Conservation (phyloP, 2,329 filamentous ascomycete species). For the Mariannaea sp. region DNA sequence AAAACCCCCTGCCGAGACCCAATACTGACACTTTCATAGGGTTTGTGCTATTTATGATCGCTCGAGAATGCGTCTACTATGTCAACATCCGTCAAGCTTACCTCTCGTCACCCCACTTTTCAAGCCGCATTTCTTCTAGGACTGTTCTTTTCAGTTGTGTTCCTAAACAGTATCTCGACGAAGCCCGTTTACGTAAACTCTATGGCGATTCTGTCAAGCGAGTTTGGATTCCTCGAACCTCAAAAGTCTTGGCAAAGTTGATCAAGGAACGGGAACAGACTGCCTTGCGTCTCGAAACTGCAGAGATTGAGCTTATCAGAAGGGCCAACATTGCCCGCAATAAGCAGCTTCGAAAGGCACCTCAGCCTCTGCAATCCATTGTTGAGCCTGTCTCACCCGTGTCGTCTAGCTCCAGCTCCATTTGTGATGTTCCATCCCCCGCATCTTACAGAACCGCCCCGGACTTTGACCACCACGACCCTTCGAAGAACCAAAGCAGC, state of each 20-base stretch:
- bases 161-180: conserved; percentile 76
- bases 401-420: conserved; percentile 13
- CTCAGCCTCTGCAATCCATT: conserved; percentile 4
- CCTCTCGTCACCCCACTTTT: conserved; percentile 81
- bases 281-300: conserved; percentile 81
- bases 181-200: conserved; percentile 75
- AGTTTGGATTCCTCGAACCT: conserved; percentile 83
- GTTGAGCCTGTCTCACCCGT: conserved; percentile 15
- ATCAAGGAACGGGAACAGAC: conserved; percentile 81
- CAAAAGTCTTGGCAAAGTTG: conserved; percentile 75
- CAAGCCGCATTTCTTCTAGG: conserved; percentile 83
- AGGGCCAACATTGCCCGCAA: conserved; percentile 73
- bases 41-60: conserved; percentile 87
- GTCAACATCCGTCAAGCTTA: conserved; percentile 94
- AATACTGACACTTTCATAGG: conserved; percentile 48
- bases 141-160: conserved; percentile 91
- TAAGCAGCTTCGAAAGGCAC: conserved; percentile 49
- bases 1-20: not conserved
- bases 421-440: conserved; percentile 18
- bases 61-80: conserved; percentile 87
- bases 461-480: conserved; percentile 18
- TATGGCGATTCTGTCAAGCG: conserved; percentile 83
- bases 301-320: conserved; percentile 85
- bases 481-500: not conserved
- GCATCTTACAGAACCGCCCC: conserved; percentile 20